Conservation (phyloP, 768 basidiomycete species). For the Russula sp. region DNA sequence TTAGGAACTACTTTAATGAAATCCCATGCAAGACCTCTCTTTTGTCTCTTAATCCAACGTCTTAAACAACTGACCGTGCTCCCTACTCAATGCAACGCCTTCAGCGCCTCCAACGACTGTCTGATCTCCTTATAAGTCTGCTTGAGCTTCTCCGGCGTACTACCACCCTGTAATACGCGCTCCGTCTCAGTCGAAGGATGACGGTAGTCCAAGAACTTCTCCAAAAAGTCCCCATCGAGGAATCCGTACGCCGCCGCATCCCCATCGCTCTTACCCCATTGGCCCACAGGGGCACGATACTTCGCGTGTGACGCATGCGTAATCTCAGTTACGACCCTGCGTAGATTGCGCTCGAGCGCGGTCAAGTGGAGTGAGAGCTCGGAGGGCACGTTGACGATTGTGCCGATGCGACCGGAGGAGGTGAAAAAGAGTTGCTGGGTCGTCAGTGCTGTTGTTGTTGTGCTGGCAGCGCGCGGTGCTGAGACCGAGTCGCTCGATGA, state of each 20-base stretch:
- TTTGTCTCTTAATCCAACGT: neutral
- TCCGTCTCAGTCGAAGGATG: conserved; percentile 44
- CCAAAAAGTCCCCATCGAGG: conserved; percentile 85
- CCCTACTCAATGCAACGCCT: conserved; percentile 40
- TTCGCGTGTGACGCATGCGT: conserved; percentile 60
- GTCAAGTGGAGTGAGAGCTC: conserved; percentile 58
- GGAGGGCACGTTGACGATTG: conserved; percentile 59
- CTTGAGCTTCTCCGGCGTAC: conserved; percentile 55
- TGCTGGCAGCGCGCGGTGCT: conserved; percentile 37
- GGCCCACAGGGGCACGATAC: conserved; percentile 67
- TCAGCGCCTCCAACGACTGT: conserved; percentile 44
- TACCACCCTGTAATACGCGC: conserved; percentile 55
- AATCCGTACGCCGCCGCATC: conserved; percentile 65
- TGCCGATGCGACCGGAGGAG: conserved; percentile 73
- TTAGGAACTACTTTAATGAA: neutral
- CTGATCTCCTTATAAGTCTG: conserved; percentile 44
- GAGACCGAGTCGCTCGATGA: conserved; percentile 44
- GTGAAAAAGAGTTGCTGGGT: conserved; percentile 75
- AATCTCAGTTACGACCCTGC: conserved; percentile 47
- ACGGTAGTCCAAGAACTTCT: conserved; percentile 53
- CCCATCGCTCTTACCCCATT: conserved; percentile 54
- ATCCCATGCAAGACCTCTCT: neutral
- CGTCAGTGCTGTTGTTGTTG: conserved; percentile 35
- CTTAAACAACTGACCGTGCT: neutral
- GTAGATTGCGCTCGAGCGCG: conserved; percentile 73